Percentiles rank a stretch among this genome's conserved stretches.
Conservation (phyloP, 2,329 filamentous ascomycete genomes). For the Aschersonia sp. region DNA sequence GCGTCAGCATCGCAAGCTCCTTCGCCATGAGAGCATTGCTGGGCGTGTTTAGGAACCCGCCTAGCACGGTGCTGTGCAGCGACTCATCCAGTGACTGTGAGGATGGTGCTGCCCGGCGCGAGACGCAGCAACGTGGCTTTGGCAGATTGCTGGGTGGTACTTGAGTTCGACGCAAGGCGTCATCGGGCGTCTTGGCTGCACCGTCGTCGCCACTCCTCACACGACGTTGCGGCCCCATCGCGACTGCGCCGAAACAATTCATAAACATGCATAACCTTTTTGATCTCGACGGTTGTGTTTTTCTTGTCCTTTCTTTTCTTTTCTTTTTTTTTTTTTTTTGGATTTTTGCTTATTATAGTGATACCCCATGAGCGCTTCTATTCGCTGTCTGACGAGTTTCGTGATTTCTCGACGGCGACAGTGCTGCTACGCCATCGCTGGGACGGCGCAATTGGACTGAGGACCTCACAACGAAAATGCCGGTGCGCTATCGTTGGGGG, state of each 20-base stretch:
- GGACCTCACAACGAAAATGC: slow-evolving; percentile 33
- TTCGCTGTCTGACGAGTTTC: slow-evolving; percentile 26
- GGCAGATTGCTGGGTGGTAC: slow-evolving; percentile 19
- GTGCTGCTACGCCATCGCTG: slow-evolving; percentile 42
- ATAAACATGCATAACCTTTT: too few species aligned
- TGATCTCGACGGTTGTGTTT: too few species aligned
- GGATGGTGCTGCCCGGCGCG: slow-evolving; percentile 47
- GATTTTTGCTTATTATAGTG: slow-evolving; percentile 9
- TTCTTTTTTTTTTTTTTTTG: slow-evolving; percentile 5
- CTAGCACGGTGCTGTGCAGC: slow-evolving; percentile 29
- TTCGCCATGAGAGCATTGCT: slow-evolving; percentile 54
- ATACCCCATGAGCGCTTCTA: slow-evolving; percentile 27
- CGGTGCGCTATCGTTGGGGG: slow-evolving; percentile 35
- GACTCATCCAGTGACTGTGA: slow-evolving; percentile 31
- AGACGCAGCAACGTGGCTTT: slow-evolving; percentile 44
- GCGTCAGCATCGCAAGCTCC: slow-evolving; percentile 60
- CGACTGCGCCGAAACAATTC: too few species aligned
- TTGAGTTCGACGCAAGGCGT: slow-evolving; percentile 11
- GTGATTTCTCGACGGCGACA: slow-evolving; percentile 32
- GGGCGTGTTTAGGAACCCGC: slow-evolving; percentile 39
- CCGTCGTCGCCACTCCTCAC: too few species aligned
- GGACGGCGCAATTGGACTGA: slow-evolving; percentile 38
- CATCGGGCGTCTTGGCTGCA: slow-evolving; percentile 2
- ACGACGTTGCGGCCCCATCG: too few species aligned
- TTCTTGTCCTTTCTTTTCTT: neutral